A percentile compares a stretch with the other conserved stretches of the same genome.
These are phyloP conservation scores for Ceratocystis cubensis DNA, from an alignment of 2,329 filamentous ascomycete species.

Conservation along the genomic window DNA sequence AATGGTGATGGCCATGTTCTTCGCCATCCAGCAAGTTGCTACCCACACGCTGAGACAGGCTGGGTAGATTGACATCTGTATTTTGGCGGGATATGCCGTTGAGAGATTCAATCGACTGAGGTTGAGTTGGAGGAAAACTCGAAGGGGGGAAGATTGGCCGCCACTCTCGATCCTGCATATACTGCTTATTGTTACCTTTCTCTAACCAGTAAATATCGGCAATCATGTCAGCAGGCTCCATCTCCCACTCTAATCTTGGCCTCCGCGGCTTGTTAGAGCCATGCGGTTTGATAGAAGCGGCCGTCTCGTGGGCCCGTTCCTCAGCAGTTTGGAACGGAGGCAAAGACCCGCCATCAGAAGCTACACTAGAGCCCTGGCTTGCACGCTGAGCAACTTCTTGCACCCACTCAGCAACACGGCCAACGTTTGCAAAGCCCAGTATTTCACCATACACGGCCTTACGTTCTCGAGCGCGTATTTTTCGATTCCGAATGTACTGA, in stretches of 20 bases:
- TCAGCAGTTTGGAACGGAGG: slow-evolving; percentile 38
- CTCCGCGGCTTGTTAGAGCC: slow-evolving; percentile 49
- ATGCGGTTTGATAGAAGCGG: slow-evolving; percentile 34
- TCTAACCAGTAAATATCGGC: slow-evolving; percentile 89
- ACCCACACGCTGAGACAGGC: slow-evolving; percentile 22
- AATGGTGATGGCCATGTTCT: slow-evolving; percentile 25
- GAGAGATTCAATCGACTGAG: slow-evolving; percentile 24
- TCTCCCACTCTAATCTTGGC: slow-evolving; percentile 71
- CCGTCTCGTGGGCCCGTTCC: slow-evolving; percentile 32
- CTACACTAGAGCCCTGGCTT: not conserved
- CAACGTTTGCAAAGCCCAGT: slow-evolving; percentile 65
- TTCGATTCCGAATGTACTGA: slow-evolving; percentile 83
- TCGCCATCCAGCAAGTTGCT: slow-evolving; percentile 23
- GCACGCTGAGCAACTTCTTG: slow-evolving; percentile 42
- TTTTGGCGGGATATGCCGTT: slow-evolving; percentile 27
- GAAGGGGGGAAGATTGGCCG: slow-evolving; percentile 49
- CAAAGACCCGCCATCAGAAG: slow-evolving; percentile 25
- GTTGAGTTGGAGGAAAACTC: slow-evolving; percentile 19
- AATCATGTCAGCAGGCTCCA: slow-evolving; percentile 71
- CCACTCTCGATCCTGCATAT: slow-evolving; percentile 71
- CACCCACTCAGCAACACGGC: slow-evolving; percentile 63
- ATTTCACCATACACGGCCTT: slow-evolving; percentile 59
- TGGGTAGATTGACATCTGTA: slow-evolving; percentile 24
- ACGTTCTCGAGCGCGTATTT: slow-evolving; percentile 67
- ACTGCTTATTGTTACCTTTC: slow-evolving; percentile 61